Percentiles rank a stretch among this genome's conserved stretches.
Conservation (phyloP, 805 yeast species). For the Yarrowia porcina region DNA sequence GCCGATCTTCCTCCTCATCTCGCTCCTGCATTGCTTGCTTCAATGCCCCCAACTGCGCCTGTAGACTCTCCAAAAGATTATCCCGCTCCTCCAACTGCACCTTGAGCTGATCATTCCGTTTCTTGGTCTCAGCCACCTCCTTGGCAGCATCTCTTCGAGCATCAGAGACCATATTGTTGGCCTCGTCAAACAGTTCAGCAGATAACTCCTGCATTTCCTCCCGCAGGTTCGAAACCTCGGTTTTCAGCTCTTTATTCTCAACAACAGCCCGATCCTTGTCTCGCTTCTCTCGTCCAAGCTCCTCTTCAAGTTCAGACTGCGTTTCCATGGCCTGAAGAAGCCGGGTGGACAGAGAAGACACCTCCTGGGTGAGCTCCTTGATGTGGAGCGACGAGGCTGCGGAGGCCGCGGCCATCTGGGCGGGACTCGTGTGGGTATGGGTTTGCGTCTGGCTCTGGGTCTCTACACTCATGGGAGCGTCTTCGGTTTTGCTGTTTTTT, state of each 20-base stretch:
- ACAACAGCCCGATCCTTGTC: constrained; percentile 29
- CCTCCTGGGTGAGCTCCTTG: constrained; percentile 28
- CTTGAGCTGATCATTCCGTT: constrained; percentile 66
- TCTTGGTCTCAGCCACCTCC: constrained; percentile 50
- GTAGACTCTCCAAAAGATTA: constrained; percentile 57
- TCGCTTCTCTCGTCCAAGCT: constrained; percentile 31
- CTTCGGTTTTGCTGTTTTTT: background rate
- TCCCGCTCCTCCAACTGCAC: constrained; percentile 80
- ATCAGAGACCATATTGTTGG: constrained; percentile 77
- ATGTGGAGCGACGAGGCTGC: constrained; percentile 9
- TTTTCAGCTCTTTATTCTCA: constrained; percentile 30
- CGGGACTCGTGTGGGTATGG: background rate
- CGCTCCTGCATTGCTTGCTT: constrained; percentile 56
- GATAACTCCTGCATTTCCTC: constrained; percentile 78
- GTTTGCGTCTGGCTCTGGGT: background rate
- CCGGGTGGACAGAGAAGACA: constrained; percentile 34
- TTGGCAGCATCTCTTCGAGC: constrained; percentile 62
- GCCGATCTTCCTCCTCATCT: constrained; percentile 43
- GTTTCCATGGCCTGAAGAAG: constrained; percentile 37
- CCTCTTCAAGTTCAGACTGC: constrained; percentile 35
- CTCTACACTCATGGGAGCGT: constrained; percentile 1
- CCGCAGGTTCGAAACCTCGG: constrained; percentile 64
- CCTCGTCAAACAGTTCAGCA: constrained; percentile 75
- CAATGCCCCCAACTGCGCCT: constrained; percentile 63
- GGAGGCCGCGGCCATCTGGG: constrained; percentile 5